Percentiles rank a stretch among this genome's conserved stretches.
Evolutionary conservation across 2,329 filamentous ascomycete species (phyloP).

Genomic region (Penicillium sp.): DNA sequence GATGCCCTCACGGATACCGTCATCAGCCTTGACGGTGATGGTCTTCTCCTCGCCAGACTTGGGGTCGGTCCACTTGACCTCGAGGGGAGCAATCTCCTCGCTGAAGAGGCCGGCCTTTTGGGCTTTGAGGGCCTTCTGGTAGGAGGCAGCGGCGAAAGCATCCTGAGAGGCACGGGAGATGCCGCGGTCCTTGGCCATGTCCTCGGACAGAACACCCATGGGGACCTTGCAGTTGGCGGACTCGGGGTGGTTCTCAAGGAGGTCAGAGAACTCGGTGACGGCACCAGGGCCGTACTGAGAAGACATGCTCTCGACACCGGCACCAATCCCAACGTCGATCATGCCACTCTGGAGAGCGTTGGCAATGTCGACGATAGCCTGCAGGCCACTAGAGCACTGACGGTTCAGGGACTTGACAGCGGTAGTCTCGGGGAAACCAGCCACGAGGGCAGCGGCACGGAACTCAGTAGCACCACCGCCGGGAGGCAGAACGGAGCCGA

Average conservation of each 20-base stretch:
- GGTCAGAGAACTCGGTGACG: slow-evolving; percentile 87
- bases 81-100: slow-evolving; percentile 83
- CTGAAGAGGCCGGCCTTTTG: slow-evolving; percentile 87
- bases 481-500: slow-evolving; percentile 85
- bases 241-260: slow-evolving; percentile 74
- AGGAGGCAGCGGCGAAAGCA: slow-evolving; percentile 87
- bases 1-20: slow-evolving; percentile 79
- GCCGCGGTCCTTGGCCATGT: slow-evolving; percentile 84
- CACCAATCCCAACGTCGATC: slow-evolving; percentile 92
- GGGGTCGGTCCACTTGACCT: slow-evolving; percentile 81
- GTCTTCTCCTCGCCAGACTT: slow-evolving; percentile 83
- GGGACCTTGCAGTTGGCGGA: slow-evolving; percentile 95
- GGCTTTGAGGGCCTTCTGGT: slow-evolving; percentile 81
- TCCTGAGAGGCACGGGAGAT: slow-evolving; percentile 74
- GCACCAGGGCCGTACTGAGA: slow-evolving; percentile 81
- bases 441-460: slow-evolving; percentile 82
- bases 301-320: slow-evolving; percentile 95
- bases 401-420: slow-evolving; percentile 87
- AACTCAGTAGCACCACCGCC: slow-evolving; percentile 96
- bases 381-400: slow-evolving; percentile 88
- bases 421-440: slow-evolving; percentile 79
- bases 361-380: slow-evolving; percentile 89
- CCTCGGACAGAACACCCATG: slow-evolving; percentile 89
- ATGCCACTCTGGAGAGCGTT: slow-evolving; percentile 87
- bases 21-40: slow-evolving; percentile 78